Evolutionary conservation across 2,329 filamentous ascomycete genomes (phyloP), one percentile per base, ranked within the genome.

Genomic region (Tolypocladium endophyticum): DNA sequence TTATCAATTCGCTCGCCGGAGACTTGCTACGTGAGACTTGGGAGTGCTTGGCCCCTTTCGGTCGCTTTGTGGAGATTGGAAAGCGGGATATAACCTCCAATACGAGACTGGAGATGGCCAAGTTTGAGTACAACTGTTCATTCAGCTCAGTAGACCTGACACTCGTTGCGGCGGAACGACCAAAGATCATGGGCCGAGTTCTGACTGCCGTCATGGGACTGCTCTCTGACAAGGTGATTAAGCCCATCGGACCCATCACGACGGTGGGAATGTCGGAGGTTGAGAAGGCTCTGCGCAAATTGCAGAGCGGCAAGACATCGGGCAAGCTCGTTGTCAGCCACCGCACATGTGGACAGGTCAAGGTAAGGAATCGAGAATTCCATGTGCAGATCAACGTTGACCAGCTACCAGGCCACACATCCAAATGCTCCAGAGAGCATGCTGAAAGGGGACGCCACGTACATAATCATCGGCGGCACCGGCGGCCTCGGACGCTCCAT

Each of bases 1-100:
- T 88, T 18, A 86, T 92, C 65, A 74, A 79, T 65, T 78, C 75
- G 0, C 68, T 80, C 0, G 65, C 73, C 2, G 78, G 77, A 0
- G 77, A 79, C 20, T 65, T 70, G 1, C 64, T 79, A 2, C 69
- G 70, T 3, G 74, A 76, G 47, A 75, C 77, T 0, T 79, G 74
- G 76, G 69, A 71, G 3, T 77, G 74, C 56, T 66, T 82, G 23
- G 74, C 74, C 53, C 70, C 69, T 20, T 78, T 77, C 62, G 78
- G 77, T 1, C 71, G 74, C 3, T 78, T 81, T 54, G 64, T 81
- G 4, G 78, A 81, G 58, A 72, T 81, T 38, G 73, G 76, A 1
- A 67, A 67, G 60, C 65, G 71, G 50, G 75, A 77, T 47, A 65
- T 73, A n/a, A 66, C 68, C 9, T 71, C 68, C 59, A 78, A 75